Base-by-base conservation (phyloP, 1,284 basidiomycete genomes). In the Leccinum angustisporum region DNA sequence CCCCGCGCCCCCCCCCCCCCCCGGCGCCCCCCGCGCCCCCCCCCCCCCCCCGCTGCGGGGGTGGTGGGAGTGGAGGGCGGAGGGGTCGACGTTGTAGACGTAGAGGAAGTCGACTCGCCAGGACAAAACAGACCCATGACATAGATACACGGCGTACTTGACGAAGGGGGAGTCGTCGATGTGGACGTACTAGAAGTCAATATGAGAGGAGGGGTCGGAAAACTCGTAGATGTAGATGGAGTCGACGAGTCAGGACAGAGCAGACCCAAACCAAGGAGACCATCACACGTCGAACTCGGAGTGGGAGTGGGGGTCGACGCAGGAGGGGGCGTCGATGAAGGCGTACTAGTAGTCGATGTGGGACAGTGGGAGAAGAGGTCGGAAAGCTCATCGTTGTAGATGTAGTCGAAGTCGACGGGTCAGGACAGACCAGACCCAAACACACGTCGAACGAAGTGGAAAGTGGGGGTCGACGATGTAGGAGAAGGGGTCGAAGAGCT, bases 361-460 rank as follows among this genome's bases (percentile, higher is more conserved):
- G n/a, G n/a, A n/a, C n/a, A n/a, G 46, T 11, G 21, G 61, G 52
- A 14, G n/a, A 10, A 5, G 18, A 8, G 4, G 54, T n/a, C 43
- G 54, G 9, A 11, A 48, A 34, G 34, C 13, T n/a, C 16, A 59
- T 57, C 16, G 54, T 36, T 25, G 48, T 34, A 3, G 66, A 61
- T 9, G 67, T n/a, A 34, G 67, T 40, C 33, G 69, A 10, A 33
- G 58, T 40, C 2, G 65, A 46, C 27, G 62, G 25, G 55, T 52
- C n/a, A 14, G 59, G 14, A 33, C 67, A 68, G 7, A 66, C 9
- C 7, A 30, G 50, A 16, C 63, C 62, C 5, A 65, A 18, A 27
- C 65, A 21, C 43, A 46, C 43, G 43, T 5, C 43, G 43, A 18
- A 46, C 43, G 46, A 21, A 21, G 13, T 4, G 13, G 46, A 21